Percentiles rank a stretch among this genome's conserved stretches.
phyloP scores from a whole-genome alignment of 768 basidiomycete species.

The Polyporus arcularius region DNA sequence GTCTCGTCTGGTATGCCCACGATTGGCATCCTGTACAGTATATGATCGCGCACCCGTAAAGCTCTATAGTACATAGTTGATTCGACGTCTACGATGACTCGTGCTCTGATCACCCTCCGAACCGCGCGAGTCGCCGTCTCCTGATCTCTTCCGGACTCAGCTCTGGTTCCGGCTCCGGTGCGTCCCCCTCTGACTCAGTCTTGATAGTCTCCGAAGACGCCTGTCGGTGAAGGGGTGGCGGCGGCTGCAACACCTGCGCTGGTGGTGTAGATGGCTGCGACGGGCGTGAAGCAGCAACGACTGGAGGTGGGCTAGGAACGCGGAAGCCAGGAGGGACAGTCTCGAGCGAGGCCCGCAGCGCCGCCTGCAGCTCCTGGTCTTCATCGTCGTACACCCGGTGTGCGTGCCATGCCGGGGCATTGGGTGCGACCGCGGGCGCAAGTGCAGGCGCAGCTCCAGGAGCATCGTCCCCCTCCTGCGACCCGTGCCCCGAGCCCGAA shows the following conservation, averaged over 20 bases:
- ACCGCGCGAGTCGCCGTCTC: slow-evolving; percentile 60
- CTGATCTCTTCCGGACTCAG: slow-evolving; percentile 69
- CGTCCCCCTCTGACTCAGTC: slow-evolving; percentile 29
- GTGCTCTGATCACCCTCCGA: slow-evolving; percentile 44
- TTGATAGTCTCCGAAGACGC: slow-evolving; percentile 35
- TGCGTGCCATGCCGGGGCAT: slow-evolving; percentile 14
- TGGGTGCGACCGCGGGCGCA: background rate
- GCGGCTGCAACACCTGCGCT: background rate
- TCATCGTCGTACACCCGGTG: slow-evolving; percentile 79
- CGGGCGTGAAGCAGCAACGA: background rate
- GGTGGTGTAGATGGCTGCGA: slow-evolving; percentile 4
- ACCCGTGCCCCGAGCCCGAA: slow-evolving; percentile 24
- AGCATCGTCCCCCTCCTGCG: slow-evolving; percentile 23
- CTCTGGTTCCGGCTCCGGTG: slow-evolving; percentile 33
- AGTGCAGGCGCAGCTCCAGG: background rate
- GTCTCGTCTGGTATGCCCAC: background rate
- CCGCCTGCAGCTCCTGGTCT: slow-evolving; percentile 85
- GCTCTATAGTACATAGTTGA: background rate
- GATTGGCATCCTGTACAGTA: too few species aligned
- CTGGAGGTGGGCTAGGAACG: slow-evolving; percentile 30
- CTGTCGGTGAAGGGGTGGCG: slow-evolving; percentile 9
- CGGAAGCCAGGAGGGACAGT: slow-evolving; percentile 54
- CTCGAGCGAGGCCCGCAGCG: slow-evolving; percentile 80
- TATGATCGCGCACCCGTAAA: background rate
- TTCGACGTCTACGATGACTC: background rate